Conservation (phyloP, 2,329 filamentous ascomycete species). For the Sporothrix humicola region DNA sequence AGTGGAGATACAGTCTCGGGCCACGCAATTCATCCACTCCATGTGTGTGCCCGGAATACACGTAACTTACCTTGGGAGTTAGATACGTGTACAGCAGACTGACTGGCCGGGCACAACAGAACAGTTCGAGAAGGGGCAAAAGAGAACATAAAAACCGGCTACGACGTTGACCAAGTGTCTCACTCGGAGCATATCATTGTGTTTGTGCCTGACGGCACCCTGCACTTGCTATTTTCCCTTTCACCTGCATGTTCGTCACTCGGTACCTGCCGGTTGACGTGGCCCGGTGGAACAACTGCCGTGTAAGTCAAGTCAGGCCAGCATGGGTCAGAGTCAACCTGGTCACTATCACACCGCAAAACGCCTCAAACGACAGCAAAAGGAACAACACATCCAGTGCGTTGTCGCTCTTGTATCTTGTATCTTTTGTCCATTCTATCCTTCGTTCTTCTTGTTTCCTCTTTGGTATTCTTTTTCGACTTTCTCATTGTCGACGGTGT, state of each 20-base stretch:
- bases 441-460: no score
- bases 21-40: not conserved
- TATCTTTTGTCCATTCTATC: not conserved
- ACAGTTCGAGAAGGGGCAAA: not conserved
- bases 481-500: no score
- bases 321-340: not conserved
- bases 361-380: not conserved
- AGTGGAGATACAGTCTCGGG: conserved; percentile 4
- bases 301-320: not conserved
- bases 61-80: no score
- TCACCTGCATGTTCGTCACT: not conserved
- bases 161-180: not conserved
- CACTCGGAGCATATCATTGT: not conserved
- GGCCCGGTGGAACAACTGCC: conserved; percentile 25
- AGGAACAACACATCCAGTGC: not conserved
- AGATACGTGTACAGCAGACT: no score
- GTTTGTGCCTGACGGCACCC: not conserved
- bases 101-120: not conserved
- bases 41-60: no score
- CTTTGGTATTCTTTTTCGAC: no score
- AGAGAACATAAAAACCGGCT: not conserved
- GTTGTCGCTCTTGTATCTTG: not conserved
- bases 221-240: no score
- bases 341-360: conserved; percentile 1
- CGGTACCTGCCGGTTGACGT: conserved; percentile 27